Evolutionary conservation across 164 flowering plant species (phyloP).

Genomic region (Saururus chinensis): DNA sequence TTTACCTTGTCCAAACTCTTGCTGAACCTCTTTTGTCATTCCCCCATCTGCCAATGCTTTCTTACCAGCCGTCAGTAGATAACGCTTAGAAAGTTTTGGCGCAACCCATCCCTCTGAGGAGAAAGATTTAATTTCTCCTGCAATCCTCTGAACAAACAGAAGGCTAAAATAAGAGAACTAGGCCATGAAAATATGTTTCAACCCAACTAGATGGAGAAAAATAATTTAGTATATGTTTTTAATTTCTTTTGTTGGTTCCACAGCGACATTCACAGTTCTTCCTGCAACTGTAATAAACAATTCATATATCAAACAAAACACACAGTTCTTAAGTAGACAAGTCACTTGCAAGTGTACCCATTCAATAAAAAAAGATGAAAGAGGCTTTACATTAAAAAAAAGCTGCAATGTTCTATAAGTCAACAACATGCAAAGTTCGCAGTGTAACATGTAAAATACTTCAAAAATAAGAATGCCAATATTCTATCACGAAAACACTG

Average conservation of each 20-base stretch:
- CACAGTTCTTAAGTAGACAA: too few species aligned
- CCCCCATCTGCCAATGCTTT: constrained; percentile 93
- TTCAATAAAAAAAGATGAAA: too few species aligned
- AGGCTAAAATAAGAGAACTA: not conserved
- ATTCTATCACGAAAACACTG: not conserved
- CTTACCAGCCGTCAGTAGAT: constrained; percentile 94
- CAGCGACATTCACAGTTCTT: not conserved
- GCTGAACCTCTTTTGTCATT: constrained; percentile 59
- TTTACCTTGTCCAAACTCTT: constrained; percentile 52
- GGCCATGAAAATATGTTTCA: not conserved
- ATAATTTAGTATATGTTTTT: too few species aligned
- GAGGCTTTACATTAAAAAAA: too few species aligned
- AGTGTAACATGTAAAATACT: not conserved
- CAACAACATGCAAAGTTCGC: too few species aligned
- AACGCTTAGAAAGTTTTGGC: constrained; percentile 85
- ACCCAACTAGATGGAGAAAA: not conserved
- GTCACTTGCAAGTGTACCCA: too few species aligned
- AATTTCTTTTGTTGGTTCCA: not conserved
- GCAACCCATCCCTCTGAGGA: constrained; percentile 92
- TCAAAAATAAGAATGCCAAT: too few species aligned
- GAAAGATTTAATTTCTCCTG: constrained; percentile 91
- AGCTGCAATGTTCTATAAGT: too few species aligned
- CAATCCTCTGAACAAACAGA: constrained; percentile 52
- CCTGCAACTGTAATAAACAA: not conserved
- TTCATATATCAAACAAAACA: not conserved